Percentiles rank a stretch among this genome's conserved stretches.
Evolutionary conservation across 441 rosid genomes (phyloP).

Genomic region (Populus hybrid): DNA sequence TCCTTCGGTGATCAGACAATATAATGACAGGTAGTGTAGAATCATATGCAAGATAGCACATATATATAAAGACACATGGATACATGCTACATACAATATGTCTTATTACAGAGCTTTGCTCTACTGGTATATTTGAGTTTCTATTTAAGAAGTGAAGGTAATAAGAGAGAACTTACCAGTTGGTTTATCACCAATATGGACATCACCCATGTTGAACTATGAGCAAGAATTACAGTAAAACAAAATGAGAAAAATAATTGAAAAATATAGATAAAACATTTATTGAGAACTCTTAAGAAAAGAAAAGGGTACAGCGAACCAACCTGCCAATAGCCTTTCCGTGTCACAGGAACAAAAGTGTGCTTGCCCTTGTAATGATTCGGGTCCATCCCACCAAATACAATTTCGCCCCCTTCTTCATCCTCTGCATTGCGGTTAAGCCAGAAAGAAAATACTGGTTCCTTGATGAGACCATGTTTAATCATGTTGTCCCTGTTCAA

Average conservation of each 20-base stretch:
- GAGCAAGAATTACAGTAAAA: slow-evolving; percentile 11
- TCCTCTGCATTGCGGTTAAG: slow-evolving; percentile 61
- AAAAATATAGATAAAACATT: slow-evolving; percentile 1
- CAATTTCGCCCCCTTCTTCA: slow-evolving; percentile 73
- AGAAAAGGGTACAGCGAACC: slow-evolving; percentile 27
- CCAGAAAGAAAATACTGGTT: slow-evolving; percentile 83
- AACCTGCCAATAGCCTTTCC: slow-evolving; percentile 90
- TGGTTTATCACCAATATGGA: slow-evolving; percentile 53
- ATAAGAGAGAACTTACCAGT: slow-evolving; percentile 42
- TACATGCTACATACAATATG: neutral
- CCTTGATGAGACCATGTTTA: slow-evolving; percentile 63
- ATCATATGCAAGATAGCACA: neutral
- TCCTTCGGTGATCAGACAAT: neutral
- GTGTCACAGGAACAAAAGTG: slow-evolving; percentile 69
- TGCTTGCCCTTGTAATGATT: slow-evolving; percentile 68
- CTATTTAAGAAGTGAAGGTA: neutral
- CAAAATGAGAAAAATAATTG: neutral
- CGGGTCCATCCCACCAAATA: slow-evolving; percentile 82
- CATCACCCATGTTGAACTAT: slow-evolving; percentile 88
- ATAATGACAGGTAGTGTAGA: neutral
- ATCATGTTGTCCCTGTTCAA: slow-evolving; percentile 74
- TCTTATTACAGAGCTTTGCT: slow-evolving; percentile 7
- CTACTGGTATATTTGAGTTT: neutral
- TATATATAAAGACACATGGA: neutral
- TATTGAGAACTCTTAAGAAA: neutral